Conservation (phyloP, 73 alveolate genomes). For the Paramecium bursaria region DNA sequence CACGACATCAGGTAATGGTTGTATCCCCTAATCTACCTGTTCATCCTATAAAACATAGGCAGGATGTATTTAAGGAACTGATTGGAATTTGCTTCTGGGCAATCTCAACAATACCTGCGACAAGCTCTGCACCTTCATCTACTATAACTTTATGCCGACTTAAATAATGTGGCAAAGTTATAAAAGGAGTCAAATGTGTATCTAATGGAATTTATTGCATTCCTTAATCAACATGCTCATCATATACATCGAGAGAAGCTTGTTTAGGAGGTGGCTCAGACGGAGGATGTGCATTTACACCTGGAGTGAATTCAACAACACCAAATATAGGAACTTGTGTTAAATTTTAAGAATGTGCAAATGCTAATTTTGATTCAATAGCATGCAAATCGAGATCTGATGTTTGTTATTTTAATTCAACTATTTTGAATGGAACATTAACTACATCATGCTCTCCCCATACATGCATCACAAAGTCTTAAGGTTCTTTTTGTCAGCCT, state of each 20-base stretch:
- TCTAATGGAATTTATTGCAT: constrained; percentile 41
- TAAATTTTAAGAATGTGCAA: neutral
- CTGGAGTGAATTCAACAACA: neutral
- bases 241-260: neutral
- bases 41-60: too few species aligned
- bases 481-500: constrained; percentile 12
- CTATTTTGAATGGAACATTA: neutral
- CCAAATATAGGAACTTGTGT: neutral
- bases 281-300: constrained; percentile 11
- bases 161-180: constrained; percentile 13
- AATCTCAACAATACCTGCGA: neutral
- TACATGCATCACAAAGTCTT: neutral
- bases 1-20: too few species aligned
- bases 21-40: too few species aligned
- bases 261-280: constrained; percentile 45
- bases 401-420: neutral
- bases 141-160: too few species aligned
- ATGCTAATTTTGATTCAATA: neutral
- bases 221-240: neutral
- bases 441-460: neutral
- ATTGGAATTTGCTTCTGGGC: constrained; percentile 40
- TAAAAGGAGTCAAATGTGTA: too few species aligned
- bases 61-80: constrained; percentile 21
- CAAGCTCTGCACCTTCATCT: neutral
- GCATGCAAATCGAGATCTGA: neutral